phyloP scores from a whole-genome alignment of 495 filamentous ascomycete genomes.

The Diplogelasinospora grovesii region DNA sequence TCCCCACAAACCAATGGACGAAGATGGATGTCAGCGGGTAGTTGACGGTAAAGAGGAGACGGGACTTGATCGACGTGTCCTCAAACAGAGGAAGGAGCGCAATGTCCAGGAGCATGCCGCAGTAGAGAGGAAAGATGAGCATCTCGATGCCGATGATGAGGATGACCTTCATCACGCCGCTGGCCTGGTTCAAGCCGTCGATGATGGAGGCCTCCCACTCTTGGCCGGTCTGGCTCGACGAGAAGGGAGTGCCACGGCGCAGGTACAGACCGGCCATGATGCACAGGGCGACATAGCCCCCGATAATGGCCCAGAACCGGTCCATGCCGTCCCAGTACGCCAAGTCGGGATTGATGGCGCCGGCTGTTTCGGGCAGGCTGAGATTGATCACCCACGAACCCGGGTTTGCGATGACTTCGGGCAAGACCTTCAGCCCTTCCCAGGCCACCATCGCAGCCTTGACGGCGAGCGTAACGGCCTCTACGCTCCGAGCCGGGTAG shows the following conservation, averaged over 20 bases:
- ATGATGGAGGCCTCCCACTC: slow-evolving; percentile 70
- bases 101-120: slow-evolving; percentile 81
- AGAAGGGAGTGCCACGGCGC: slow-evolving; percentile 57
- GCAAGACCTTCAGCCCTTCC: slow-evolving; percentile 10
- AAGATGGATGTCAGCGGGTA: slow-evolving; percentile 85
- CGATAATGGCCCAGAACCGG: slow-evolving; percentile 68
- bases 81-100: slow-evolving; percentile 87
- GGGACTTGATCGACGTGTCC: slow-evolving; percentile 63
- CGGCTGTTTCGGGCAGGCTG: slow-evolving; percentile 29
- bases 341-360: slow-evolving; percentile 51
- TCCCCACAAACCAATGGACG: slow-evolving; percentile 98
- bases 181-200: slow-evolving; percentile 85
- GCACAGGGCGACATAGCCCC: slow-evolving; percentile 73
- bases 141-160: slow-evolving; percentile 99
- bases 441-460: slow-evolving; percentile 9
- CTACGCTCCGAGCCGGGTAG: slow-evolving; percentile 21
- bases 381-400: slow-evolving; percentile 47
- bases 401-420: slow-evolving; percentile 18
- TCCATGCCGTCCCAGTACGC: slow-evolving; percentile 73
- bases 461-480: slow-evolving; percentile 2
- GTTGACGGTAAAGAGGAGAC: slow-evolving; percentile 65
- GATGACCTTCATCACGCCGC: slow-evolving; percentile 95
- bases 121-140: slow-evolving; percentile 95
- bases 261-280: slow-evolving; percentile 72
- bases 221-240: slow-evolving; percentile 55